Percentiles rank a stretch among this genome's conserved stretches.
Evolutionary conservation across 2,329 filamentous ascomycete genomes (phyloP).

Genomic region (Aspergillus ustus): DNA sequence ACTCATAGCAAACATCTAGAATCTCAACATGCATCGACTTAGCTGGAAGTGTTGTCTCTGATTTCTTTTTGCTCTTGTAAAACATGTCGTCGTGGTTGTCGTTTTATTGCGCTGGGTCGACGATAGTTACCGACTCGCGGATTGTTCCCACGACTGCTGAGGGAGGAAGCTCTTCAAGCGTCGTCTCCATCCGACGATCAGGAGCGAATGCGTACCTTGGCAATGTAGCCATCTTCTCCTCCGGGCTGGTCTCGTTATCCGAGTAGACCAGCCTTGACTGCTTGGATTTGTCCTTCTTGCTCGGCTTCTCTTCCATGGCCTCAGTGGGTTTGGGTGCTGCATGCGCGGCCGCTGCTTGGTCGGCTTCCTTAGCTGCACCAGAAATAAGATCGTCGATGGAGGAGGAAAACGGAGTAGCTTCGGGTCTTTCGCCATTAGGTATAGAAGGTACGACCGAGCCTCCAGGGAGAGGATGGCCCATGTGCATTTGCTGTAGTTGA

Average conservation of each 20-base stretch:
- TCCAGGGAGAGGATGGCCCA: conserved; percentile 47
- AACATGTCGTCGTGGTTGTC: background rate
- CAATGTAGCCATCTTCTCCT: conserved; percentile 85
- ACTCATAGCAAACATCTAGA: conserved; percentile 33
- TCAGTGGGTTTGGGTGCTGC: conserved; percentile 47
- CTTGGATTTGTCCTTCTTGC: conserved; percentile 70
- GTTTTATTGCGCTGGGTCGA: conserved; percentile 33
- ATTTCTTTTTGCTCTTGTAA: conserved; percentile 1
- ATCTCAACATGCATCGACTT: conserved; percentile 43
- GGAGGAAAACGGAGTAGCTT: conserved; percentile 38
- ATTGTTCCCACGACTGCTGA: conserved; percentile 39
- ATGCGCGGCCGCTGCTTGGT: conserved; percentile 40
- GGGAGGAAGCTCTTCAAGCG: conserved; percentile 39
- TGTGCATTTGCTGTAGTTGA: conserved; percentile 63
- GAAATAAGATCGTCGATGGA: conserved; percentile 58
- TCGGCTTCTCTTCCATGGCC: conserved; percentile 63
- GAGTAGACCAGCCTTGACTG: conserved; percentile 76
- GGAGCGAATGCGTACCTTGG: conserved; percentile 73
- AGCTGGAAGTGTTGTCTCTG: conserved; percentile 33
- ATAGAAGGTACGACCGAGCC: conserved; percentile 26
- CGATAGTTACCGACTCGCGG: conserved; percentile 38
- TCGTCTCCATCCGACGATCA: conserved; percentile 45
- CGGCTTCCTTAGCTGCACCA: conserved; percentile 52
- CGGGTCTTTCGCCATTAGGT: conserved; percentile 37
- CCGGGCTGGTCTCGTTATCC: conserved; percentile 78